Percentiles rank a stretch among this genome's conserved stretches.
Conservation (phyloP, 108 stramenopile genomes). For the Nitzschia palea region DNA sequence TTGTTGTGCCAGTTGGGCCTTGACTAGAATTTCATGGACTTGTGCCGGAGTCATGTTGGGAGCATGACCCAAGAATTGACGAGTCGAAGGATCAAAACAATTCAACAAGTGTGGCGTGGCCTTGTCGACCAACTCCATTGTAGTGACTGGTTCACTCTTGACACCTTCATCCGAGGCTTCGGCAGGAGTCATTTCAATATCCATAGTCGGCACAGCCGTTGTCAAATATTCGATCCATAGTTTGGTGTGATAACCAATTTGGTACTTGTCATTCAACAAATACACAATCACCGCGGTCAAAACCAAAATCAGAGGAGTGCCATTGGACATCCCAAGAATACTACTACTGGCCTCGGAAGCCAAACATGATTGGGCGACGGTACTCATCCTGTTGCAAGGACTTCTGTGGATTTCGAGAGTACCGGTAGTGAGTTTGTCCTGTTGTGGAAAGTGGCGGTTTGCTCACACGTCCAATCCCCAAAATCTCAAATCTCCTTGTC, state of each 20-base stretch:
- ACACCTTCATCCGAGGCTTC: constrained; percentile 55
- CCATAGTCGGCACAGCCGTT: constrained; percentile 39
- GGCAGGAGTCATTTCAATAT: constrained; percentile 42
- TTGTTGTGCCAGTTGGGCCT: constrained; percentile 85
- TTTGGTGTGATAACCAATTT: constrained; percentile 21
- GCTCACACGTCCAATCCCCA: no score
- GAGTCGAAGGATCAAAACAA: constrained; percentile 92
- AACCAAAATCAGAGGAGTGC: no score
- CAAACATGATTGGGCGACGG: no score
- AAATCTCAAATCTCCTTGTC: no score
- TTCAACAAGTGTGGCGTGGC: constrained; percentile 64
- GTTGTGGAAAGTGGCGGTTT: no score
- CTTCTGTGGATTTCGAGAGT: no score
- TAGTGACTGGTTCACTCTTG: constrained; percentile 31
- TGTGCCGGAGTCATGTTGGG: constrained; percentile 74
- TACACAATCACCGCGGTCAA: constrained; percentile 5
- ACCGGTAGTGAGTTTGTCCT: no score
- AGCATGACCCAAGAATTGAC: constrained; percentile 78
- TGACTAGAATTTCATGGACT: constrained; percentile 70
- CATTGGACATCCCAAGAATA: no score
- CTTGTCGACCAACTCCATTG: constrained; percentile 42
- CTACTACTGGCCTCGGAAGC: no score
- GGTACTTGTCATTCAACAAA: constrained; percentile 28
- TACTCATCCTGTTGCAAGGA: no score
- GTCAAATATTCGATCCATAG: constrained; percentile 45